Evolutionary conservation across 2,329 filamentous ascomycete genomes (phyloP).

Genomic region (Monilinia fructigena): DNA sequence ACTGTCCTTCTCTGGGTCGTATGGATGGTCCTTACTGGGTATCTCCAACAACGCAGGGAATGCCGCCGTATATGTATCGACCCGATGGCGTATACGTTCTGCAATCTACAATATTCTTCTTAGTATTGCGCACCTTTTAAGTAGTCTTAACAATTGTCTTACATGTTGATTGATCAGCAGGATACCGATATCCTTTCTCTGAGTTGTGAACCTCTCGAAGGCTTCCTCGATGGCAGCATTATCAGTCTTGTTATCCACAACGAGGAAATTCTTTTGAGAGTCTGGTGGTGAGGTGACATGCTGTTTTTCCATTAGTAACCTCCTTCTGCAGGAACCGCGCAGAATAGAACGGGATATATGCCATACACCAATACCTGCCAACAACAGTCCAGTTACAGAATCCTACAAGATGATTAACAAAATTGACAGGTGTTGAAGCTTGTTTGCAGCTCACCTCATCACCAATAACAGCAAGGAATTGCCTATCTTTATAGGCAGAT

Average conservation of each 20-base stretch:
- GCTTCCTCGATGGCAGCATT: constrained; percentile 82
- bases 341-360: constrained; percentile 26
- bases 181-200: constrained; percentile 96
- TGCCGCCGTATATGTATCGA: constrained; percentile 89
- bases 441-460: constrained; percentile 67
- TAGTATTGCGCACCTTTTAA: not conserved
- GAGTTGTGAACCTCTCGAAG: constrained; percentile 83
- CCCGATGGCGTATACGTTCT: constrained; percentile 84
- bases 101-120: constrained; percentile 63
- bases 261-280: constrained; percentile 94
- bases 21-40: constrained; percentile 97
- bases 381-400: constrained; percentile 90
- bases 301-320: constrained; percentile 47
- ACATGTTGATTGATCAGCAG: constrained; percentile 98
- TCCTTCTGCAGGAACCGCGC: not conserved
- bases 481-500: constrained; percentile 73
- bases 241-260: constrained; percentile 93
- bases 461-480: constrained; percentile 96
- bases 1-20: constrained; percentile 98
- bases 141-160: constrained; percentile 36
- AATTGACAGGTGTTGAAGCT: not conserved
- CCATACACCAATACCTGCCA: constrained; percentile 89
- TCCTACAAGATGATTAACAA: constrained; percentile 56
- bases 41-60: constrained; percentile 98
- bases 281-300: constrained; percentile 89